A percentile compares a stretch with the other conserved stretches of the same genome.
Conservation (phyloP, 2,329 filamentous ascomycete genomes). For the Colletotrichum sp. region DNA sequence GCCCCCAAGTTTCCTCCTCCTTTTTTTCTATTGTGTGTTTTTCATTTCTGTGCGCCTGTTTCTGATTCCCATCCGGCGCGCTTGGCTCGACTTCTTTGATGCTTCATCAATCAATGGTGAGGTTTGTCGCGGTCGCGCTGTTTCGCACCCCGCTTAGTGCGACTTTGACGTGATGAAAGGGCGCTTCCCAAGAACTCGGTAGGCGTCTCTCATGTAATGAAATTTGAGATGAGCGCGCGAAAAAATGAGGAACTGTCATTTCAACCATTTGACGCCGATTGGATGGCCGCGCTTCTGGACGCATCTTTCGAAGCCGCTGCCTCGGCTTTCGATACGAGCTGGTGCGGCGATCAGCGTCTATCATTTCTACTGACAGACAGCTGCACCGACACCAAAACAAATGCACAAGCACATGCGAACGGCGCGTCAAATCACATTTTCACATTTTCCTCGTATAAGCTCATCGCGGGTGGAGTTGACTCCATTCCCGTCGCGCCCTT, state of each 20-base stretch:
- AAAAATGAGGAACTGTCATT: neutral
- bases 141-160: neutral
- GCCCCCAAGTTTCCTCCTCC: constrained; percentile 1
- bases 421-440: neutral
- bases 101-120: neutral
- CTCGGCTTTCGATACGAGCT: neutral
- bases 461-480: neutral
- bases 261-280: neutral
- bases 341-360: neutral
- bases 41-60: neutral
- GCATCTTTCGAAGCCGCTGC: neutral
- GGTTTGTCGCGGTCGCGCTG: neutral
- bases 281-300: neutral
- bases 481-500: neutral
- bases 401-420: neutral
- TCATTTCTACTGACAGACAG: neutral
- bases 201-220: neutral
- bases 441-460: constrained; percentile 1
- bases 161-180: neutral
- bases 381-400: neutral
- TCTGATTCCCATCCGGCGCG: neutral
- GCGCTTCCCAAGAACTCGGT: neutral
- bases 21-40: neutral
- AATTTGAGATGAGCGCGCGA: neutral
- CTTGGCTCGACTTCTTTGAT: neutral